Base-by-base conservation (phyloP, 495 filamentous ascomycete species). In the Tuber brumale region DNA sequence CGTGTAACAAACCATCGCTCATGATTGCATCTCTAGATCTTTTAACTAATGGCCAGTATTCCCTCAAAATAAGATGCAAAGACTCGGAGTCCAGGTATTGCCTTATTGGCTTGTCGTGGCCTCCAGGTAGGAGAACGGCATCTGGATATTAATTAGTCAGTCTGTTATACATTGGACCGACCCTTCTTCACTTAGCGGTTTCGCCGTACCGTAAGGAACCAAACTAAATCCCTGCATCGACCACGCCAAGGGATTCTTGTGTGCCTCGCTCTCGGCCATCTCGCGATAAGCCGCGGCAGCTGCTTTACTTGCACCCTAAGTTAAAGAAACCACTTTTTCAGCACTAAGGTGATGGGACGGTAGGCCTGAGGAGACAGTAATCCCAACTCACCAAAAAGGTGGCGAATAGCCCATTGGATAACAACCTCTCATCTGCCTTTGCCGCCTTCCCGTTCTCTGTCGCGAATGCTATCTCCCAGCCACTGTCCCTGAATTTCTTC, bases 81-180 rank as follows among this genome's bases (percentile, higher is more conserved):
- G 48, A 61, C 70, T 81, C 66, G 43, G 73, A 81, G 46, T 78
- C 71, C n/a, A 81, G 76, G 42, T 81, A 79, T 73, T 81, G 76
- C 23, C 73, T 82, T 27, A 81, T 81, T 39, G 71, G 70, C 70
- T 81, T 81, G 46, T 81, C 76, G 43, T 81, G 79, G 9, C 80
- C 79, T 35, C 79, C 80, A 5, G 76, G 75, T 0, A 79, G 72
- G 71, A 81, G 46, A 19, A 71, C 66, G 21, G 70, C 69, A 43
- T 81, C 79, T 81, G 51, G 12, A 66, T 18, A 18, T 27, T 51
- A 14, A 12, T 57, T 31, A 66, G 14, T 57, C 31, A 66, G 57
- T 66, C 57, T 14, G 57, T 31, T 4, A 31, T 35, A 66, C 27
- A 35, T 35, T 27, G 12, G 27, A 18, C 12, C 27, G 35, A 35